phyloP scores from a whole-genome alignment of 2,329 filamentous ascomycete species.

The Aureobasidium sp. region DNA sequence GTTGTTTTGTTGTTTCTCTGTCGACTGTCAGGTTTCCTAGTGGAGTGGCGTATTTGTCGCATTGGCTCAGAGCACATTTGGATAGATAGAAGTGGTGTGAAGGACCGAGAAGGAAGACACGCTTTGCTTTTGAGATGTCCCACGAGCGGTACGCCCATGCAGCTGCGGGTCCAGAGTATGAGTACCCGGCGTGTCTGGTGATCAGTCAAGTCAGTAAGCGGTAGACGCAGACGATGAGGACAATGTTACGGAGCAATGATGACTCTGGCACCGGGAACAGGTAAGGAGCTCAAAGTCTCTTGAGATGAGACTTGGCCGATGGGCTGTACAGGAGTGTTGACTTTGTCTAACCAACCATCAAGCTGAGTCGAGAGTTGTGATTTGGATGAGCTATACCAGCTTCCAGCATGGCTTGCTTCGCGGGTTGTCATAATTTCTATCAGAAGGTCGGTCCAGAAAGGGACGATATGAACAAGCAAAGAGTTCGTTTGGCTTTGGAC shows the following conservation, averaged over 20 bases:
- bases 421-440: slow-evolving; percentile 32
- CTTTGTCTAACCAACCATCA: slow-evolving; percentile 62
- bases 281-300: slow-evolving; percentile 40
- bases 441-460: not conserved
- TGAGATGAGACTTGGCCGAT: slow-evolving; percentile 40
- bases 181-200: slow-evolving; percentile 83
- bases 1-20: slow-evolving; percentile 40
- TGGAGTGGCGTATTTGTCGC: slow-evolving; percentile 63
- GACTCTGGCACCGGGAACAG: slow-evolving; percentile 65
- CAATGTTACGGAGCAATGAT: slow-evolving; percentile 83
- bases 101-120: slow-evolving; percentile 85
- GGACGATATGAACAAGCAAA: not conserved
- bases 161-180: slow-evolving; percentile 83
- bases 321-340: slow-evolving; percentile 57
- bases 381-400: slow-evolving; percentile 69
- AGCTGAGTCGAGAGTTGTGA: slow-evolving; percentile 59
- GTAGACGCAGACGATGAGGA: slow-evolving; percentile 25
- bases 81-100: slow-evolving; percentile 80
- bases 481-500: too few species aligned
- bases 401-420: slow-evolving; percentile 68
- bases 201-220: slow-evolving; percentile 15
- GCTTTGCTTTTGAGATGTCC: slow-evolving; percentile 74
- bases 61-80: slow-evolving; percentile 67
- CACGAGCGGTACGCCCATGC: slow-evolving; percentile 91
- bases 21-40: slow-evolving; percentile 65